Conservation (phyloP, 257 asterid species). For the Fraxinus cuspidata region DNA sequence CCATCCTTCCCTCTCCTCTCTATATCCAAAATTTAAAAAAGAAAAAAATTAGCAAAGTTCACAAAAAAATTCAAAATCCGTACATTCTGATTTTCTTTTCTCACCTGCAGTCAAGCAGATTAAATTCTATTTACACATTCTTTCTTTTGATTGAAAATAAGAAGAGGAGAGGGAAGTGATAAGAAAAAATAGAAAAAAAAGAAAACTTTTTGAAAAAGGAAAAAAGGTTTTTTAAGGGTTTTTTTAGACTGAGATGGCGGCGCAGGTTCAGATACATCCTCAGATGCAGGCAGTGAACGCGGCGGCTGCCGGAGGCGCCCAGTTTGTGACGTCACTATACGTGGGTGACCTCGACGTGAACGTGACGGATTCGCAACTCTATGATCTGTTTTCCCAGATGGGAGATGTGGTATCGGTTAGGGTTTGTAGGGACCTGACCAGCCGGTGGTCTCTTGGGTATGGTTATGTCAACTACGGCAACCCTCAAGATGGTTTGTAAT, state of each 20-base stretch:
- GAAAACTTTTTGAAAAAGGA: conserved; percentile 31
- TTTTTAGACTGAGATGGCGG: conserved; percentile 57
- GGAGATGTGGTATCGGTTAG: conserved; percentile 89
- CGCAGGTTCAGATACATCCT: conserved; percentile 79
- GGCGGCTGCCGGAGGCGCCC: conserved; percentile 45
- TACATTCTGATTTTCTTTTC: conserved; percentile 34
- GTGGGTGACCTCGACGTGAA: conserved; percentile 83
- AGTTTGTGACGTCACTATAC: conserved; percentile 77
- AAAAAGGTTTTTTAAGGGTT: conserved; percentile 21
- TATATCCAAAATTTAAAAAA: conserved; percentile 22
- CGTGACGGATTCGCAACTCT: conserved; percentile 82
- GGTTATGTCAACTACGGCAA: conserved; percentile 87
- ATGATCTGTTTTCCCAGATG: conserved; percentile 80
- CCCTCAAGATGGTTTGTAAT: conserved; percentile 69
- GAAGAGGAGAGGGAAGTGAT: conserved; percentile 90
- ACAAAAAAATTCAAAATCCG: conserved; percentile 27
- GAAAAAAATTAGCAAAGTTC: conserved; percentile 13
- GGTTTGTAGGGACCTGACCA: conserved; percentile 84
- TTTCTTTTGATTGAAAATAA: conserved; percentile 45
- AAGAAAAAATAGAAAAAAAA: conserved; percentile 38
- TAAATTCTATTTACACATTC: conserved; percentile 18
- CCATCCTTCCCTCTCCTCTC: conserved; percentile 58
- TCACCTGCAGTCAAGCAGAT: conserved; percentile 25
- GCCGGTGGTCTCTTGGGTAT: conserved; percentile 76
- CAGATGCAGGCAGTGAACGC: conserved; percentile 52